phyloP scores from a whole-genome alignment of 352 stramenopile species.

The Peronospora belbahrii region DNA sequence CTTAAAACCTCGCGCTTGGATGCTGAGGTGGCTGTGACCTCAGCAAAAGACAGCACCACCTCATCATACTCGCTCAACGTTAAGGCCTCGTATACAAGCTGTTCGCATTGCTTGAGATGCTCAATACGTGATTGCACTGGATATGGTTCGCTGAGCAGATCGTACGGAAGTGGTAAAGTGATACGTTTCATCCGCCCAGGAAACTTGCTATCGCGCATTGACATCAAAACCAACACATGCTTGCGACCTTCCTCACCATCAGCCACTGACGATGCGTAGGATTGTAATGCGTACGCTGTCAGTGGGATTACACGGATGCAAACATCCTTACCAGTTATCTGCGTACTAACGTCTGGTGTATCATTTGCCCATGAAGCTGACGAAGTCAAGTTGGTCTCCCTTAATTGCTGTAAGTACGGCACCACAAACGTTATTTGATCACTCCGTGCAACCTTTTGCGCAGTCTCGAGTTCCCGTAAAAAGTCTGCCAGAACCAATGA shows the following conservation, averaged over 20 bases:
- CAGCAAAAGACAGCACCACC: constrained; percentile 49
- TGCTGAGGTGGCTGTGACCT: constrained; percentile 12
- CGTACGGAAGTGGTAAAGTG: constrained; percentile 48
- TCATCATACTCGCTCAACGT: constrained; percentile 22
- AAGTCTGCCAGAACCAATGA: constrained; percentile 61
- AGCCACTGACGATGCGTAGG: constrained; percentile 14
- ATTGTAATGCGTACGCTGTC: constrained; percentile 32
- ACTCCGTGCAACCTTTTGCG: constrained; percentile 49
- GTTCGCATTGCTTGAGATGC: constrained; percentile 40
- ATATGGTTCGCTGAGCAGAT: constrained; percentile 41
- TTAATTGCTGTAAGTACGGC: constrained; percentile 62
- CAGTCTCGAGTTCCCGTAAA: constrained; percentile 50
- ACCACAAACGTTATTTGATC: constrained; percentile 56
- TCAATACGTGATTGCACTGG: constrained; percentile 50
- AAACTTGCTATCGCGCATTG: constrained; percentile 74
- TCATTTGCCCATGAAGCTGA: constrained; percentile 15
- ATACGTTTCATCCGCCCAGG: constrained; percentile 65
- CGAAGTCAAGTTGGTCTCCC: constrained; percentile 31
- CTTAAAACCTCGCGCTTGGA: constrained; percentile 34
- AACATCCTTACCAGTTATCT: background rate
- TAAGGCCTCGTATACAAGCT: constrained; percentile 42
- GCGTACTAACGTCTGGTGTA: background rate
- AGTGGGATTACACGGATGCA: constrained; percentile 45
- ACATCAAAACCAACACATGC: constrained; percentile 41
- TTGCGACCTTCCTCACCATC: constrained; percentile 1